Evolutionary conservation across 495 filamentous ascomycete genomes (phyloP).

Genomic region (Penicillium diatomitis): DNA sequence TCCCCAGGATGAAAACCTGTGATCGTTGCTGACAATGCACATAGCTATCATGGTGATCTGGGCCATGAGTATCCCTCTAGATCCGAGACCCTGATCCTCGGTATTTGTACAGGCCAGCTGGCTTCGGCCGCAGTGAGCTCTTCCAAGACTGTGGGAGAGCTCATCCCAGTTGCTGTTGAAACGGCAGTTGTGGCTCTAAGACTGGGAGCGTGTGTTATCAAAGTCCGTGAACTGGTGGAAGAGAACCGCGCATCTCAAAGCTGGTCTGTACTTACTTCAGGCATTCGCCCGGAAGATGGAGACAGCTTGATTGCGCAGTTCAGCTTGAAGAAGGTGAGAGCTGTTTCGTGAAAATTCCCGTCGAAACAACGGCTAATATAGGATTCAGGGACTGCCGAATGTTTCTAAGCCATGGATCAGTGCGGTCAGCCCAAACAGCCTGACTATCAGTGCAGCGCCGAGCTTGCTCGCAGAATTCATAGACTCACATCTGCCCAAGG

Average conservation of each 20-base stretch:
- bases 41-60: slow-evolving; percentile 43
- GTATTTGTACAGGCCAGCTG: slow-evolving; percentile 63
- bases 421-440: slow-evolving; percentile 56
- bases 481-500: slow-evolving; percentile 39
- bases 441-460: slow-evolving; percentile 77
- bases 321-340: slow-evolving; percentile 35
- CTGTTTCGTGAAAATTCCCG: slow-evolving; percentile 26
- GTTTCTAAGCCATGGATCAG: slow-evolving; percentile 64
- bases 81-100: slow-evolving; percentile 38
- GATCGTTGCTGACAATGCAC: background rate
- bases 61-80: slow-evolving; percentile 38
- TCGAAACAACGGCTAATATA: too few relatives aligned
- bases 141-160: slow-evolving; percentile 54
- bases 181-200: slow-evolving; percentile 66
- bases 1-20: too few relatives aligned
- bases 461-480: slow-evolving; percentile 49
- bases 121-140: slow-evolving; percentile 63
- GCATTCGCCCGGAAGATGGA: slow-evolving; percentile 22
- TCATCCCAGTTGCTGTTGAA: slow-evolving; percentile 60
- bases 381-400: slow-evolving; percentile 41
- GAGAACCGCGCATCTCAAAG: slow-evolving; percentile 15
- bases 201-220: slow-evolving; percentile 50
- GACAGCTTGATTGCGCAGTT: slow-evolving; percentile 18
- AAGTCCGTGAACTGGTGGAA: slow-evolving; percentile 28
- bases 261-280: slow-evolving; percentile 35